phyloP scores from a whole-genome alignment of 495 filamentous ascomycete genomes.

The Letharia columbiana region DNA sequence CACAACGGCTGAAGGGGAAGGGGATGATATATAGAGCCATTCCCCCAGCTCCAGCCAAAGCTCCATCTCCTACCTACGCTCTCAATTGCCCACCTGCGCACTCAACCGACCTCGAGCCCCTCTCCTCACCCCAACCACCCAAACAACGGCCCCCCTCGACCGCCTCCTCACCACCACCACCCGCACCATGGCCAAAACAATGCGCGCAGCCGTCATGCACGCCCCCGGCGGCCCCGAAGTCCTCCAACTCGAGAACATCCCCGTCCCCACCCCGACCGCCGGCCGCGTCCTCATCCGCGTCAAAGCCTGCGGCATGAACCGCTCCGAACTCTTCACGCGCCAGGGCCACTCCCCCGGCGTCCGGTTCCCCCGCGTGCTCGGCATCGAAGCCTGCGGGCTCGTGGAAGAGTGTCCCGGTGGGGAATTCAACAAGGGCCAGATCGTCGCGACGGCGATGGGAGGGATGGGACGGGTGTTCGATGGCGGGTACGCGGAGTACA shows the following conservation, averaged over 20 bases:
- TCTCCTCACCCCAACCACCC: not conserved
- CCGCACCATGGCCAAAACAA: slow-evolving; percentile 23
- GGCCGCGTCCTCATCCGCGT: slow-evolving; percentile 42
- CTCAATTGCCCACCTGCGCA: not conserved
- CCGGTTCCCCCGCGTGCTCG: slow-evolving; percentile 40
- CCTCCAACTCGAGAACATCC: slow-evolving; percentile 32
- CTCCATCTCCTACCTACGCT: not conserved
- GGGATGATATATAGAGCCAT: not conserved
- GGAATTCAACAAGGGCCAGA: slow-evolving; percentile 35
- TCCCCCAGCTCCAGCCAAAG: not conserved
- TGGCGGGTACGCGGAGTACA: slow-evolving; percentile 50
- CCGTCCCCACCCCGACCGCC: slow-evolving; percentile 32
- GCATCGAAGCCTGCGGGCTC: slow-evolving; percentile 45
- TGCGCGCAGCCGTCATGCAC: slow-evolving; percentile 37
- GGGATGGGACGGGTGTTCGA: slow-evolving; percentile 44
- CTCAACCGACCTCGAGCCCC: not conserved
- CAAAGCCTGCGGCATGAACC: slow-evolving; percentile 47
- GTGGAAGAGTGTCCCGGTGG: slow-evolving; percentile 35
- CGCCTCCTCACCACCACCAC: not conserved
- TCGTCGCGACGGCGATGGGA: slow-evolving; percentile 46
- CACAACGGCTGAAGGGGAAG: not conserved
- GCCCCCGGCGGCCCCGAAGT: slow-evolving; percentile 32
- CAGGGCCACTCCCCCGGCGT: slow-evolving; percentile 41
- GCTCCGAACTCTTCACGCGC: slow-evolving; percentile 49
- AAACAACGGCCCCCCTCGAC: not conserved